These are phyloP conservation scores for Tetrahymena malaccensis DNA, from an alignment of 73 alveolate species.

Conservation along the genomic window DNA sequence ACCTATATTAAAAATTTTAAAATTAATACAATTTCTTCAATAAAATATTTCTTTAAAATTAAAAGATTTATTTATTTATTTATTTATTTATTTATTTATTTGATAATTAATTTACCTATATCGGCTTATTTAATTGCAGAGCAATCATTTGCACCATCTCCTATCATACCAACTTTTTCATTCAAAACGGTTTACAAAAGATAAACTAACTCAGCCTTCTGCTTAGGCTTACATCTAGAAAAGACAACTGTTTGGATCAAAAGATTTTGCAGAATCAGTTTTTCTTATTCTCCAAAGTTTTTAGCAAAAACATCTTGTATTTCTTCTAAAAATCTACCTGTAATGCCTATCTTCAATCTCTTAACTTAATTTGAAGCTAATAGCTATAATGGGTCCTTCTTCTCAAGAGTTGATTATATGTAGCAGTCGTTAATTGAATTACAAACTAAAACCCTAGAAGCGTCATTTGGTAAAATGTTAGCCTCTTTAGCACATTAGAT, in stretches of 20 bases:
- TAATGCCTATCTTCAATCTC: neutral
- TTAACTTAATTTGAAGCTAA: neutral
- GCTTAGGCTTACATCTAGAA: conserved; percentile 85
- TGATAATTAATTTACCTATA: neutral
- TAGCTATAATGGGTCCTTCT: neutral
- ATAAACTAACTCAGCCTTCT: conserved; percentile 64
- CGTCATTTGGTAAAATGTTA: conserved; percentile 36
- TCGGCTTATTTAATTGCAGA: conserved; percentile 81
- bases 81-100: no score
- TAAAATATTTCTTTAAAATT: neutral
- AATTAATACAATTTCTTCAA: no score
- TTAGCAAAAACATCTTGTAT: neutral
- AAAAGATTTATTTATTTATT: neutral
- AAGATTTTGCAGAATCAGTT: neutral
- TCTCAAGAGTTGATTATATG: neutral
- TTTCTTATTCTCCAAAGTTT: neutral
- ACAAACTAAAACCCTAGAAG: neutral
- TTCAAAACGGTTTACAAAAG: conserved; percentile 44
- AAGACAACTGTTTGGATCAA: conserved; percentile 59
- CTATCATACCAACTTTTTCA: conserved; percentile 75
- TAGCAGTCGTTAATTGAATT: neutral
- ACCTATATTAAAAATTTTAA: neutral
- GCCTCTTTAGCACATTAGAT: conserved; percentile 68
- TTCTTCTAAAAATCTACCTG: neutral
- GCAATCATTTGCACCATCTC: conserved; percentile 94